These are phyloP conservation scores for Nothophoma quercina DNA, from an alignment of 2,329 filamentous ascomycete species.

Conservation along the genomic window DNA sequence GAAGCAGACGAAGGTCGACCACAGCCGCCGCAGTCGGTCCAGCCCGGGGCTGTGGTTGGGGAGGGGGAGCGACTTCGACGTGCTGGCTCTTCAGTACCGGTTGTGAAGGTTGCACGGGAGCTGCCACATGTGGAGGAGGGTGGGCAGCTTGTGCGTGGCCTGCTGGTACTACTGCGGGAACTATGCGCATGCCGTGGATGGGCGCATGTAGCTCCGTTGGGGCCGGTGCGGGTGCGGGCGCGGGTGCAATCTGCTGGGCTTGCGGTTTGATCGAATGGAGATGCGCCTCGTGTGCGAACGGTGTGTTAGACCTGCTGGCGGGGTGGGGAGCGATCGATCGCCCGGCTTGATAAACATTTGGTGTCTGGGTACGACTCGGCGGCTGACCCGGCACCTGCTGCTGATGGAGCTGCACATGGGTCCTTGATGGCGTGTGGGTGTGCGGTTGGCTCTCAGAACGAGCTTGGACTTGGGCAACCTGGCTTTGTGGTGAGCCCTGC, in stretches of 20 bases:
- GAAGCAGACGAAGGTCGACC: conserved; percentile 34
- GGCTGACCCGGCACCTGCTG: conserved; percentile 28
- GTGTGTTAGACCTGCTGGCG: conserved; percentile 40
- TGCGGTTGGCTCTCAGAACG: conserved; percentile 19
- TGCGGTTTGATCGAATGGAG: conserved; percentile 24
- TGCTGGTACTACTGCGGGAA: conserved; percentile 17
- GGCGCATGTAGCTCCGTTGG: conserved; percentile 7
- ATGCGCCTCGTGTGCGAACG: conserved; percentile 32
- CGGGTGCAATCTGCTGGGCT: conserved; percentile 21
- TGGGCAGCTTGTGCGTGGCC: conserved; percentile 16
- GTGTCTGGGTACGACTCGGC: conserved; percentile 36
- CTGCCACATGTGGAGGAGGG: conserved; percentile 9
- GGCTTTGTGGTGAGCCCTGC: conserved; percentile 15
- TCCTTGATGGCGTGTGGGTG: conserved; percentile 23
- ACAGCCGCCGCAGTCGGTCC: conserved; percentile 16
- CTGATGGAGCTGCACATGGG: conserved; percentile 24
- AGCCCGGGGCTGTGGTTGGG: conserved; percentile 13
- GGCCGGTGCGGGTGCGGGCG: conserved; percentile 24
- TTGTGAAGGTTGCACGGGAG: conserved; percentile 22
- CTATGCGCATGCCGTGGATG: conserved; percentile 28
- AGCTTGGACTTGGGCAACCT: conserved; percentile 15
- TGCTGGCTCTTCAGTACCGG: conserved; percentile 38
- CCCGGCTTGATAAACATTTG: conserved; percentile 24
- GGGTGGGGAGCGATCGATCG: conserved; percentile 37
- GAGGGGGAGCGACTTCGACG: conserved; percentile 22